phyloP scores from a whole-genome alignment of 495 filamentous ascomycete genomes.

The Arthonia radiata region DNA sequence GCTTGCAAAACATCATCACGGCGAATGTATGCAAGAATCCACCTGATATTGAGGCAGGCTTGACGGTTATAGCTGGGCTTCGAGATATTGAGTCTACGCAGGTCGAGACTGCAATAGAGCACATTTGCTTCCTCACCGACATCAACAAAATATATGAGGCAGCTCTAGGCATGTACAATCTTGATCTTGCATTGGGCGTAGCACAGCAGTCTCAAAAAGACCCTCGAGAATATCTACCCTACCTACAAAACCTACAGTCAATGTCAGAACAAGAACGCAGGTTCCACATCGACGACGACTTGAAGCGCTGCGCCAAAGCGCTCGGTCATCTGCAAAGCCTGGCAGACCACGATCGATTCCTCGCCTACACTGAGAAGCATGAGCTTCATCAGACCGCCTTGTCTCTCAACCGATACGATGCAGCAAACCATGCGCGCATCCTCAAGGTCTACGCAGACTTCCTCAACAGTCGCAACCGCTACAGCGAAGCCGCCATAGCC shows the following conservation, averaged over 20 bases:
- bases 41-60: slow-evolving; percentile 66
- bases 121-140: slow-evolving; percentile 91
- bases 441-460: slow-evolving; percentile 55
- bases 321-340: slow-evolving; percentile 45
- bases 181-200: slow-evolving; percentile 70
- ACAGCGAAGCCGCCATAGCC: slow-evolving; percentile 63
- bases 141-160: slow-evolving; percentile 81
- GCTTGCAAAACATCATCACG: slow-evolving; percentile 81
- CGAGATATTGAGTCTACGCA: slow-evolving; percentile 37
- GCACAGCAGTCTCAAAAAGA: slow-evolving; percentile 94
- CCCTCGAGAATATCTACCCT: slow-evolving; percentile 85
- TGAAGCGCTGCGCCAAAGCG: slow-evolving; percentile 52
- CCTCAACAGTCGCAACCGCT: slow-evolving; percentile 44
- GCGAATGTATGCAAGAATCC: slow-evolving; percentile 83
- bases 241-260: slow-evolving; percentile 63
- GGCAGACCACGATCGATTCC: slow-evolving; percentile 45
- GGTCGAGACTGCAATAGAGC: slow-evolving; percentile 67
- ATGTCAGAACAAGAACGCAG: slow-evolving; percentile 39
- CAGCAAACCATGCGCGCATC: slow-evolving; percentile 30
- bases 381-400: slow-evolving; percentile 54
- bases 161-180: slow-evolving; percentile 69
- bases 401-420: slow-evolving; percentile 60
- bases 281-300: slow-evolving; percentile 72
- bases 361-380: slow-evolving; percentile 52
- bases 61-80: slow-evolving; percentile 50